Conservation (phyloP, 441 rosid species). For the Erodium moschatum region DNA sequence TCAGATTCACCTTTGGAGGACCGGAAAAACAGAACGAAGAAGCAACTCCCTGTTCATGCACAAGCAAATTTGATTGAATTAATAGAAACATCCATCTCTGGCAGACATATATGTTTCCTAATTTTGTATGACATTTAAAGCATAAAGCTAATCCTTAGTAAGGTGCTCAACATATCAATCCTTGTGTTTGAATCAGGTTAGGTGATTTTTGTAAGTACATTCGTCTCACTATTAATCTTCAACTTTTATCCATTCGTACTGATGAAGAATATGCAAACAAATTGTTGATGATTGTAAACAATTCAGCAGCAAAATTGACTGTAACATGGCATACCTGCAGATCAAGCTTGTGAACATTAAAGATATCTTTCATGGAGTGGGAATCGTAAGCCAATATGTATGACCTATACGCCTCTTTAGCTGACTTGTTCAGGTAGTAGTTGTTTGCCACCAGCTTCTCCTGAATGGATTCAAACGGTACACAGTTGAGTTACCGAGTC, state of each 20-base stretch:
- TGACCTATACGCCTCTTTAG: constrained; percentile 88
- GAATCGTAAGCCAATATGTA: constrained; percentile 88
- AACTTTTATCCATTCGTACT: background rate
- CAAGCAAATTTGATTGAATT: background rate
- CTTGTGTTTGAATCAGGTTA: background rate
- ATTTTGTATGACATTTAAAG: background rate
- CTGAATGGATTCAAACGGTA: constrained; percentile 34
- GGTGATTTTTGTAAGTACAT: background rate
- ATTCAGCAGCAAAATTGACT: background rate
- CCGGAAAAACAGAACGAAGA: constrained; percentile 82
- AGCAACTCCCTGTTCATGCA: constrained; percentile 64
- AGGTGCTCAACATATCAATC: background rate
- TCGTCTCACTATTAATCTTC: background rate
- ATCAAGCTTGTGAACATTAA: constrained; percentile 89
- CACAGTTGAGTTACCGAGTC: constrained; percentile 12
- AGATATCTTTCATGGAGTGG: constrained; percentile 87
- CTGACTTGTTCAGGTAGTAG: constrained; percentile 69
- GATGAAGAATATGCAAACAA: background rate
- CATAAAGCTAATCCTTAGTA: background rate
- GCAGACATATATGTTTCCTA: background rate
- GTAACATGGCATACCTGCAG: constrained; percentile 46
- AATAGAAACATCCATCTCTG: background rate
- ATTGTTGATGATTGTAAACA: background rate
- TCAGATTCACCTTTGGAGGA: constrained; percentile 83
- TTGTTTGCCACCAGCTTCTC: constrained; percentile 69